Evolutionary conservation across 805 yeast genomes (phyloP), one percentile per base, ranked within the genome.

Genomic region (Wickerhamomyces queroliae): DNA sequence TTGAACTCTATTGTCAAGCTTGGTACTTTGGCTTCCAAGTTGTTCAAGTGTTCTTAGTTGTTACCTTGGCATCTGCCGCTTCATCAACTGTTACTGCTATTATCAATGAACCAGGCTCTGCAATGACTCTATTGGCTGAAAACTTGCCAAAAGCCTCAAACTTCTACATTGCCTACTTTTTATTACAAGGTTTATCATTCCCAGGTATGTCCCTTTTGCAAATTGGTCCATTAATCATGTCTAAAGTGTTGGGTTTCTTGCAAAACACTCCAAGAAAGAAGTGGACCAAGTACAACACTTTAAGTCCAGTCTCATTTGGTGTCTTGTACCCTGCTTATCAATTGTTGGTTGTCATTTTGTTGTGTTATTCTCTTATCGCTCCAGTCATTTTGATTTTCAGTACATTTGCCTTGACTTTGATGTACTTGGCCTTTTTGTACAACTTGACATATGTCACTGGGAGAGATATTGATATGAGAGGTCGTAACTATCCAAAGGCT

Each of bases 21-120:
- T 89, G 95, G 80, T 93, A 67, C 63, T 91, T 73, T 64, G 96
- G 85, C 1, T 91, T 91, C 76, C 89, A 86, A 67, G 91, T 89
- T 35, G 78, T 91, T 43, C 89, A 91, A 62, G 90, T 84, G 11
- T 93, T 91, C 63, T 61, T 93, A 42, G 95, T 90, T 36, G 72
- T 83, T 31, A 88, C 98, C 4, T 57, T 84, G 39, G 72, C 96
- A 9, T 88, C 97, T 15, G 76, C 96, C 36, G 78, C 96, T 13
- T 62, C 84, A 4, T 79, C 95, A 7, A 76, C 88, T 3, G 85
- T 84, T 8, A 69, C 82, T n/a, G 68, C 77, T 16, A 80, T 90
- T 50, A 71, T 84, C 18, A 49, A 68, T 4, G 64, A 82, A 34
- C 96, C 97, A 19, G 42, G 67, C 2, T 52, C 66, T 19, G 96